These are phyloP conservation scores for Neurospora sp. DNA, from an alignment of 495 filamentous ascomycete species.

Conservation along the genomic window DNA sequence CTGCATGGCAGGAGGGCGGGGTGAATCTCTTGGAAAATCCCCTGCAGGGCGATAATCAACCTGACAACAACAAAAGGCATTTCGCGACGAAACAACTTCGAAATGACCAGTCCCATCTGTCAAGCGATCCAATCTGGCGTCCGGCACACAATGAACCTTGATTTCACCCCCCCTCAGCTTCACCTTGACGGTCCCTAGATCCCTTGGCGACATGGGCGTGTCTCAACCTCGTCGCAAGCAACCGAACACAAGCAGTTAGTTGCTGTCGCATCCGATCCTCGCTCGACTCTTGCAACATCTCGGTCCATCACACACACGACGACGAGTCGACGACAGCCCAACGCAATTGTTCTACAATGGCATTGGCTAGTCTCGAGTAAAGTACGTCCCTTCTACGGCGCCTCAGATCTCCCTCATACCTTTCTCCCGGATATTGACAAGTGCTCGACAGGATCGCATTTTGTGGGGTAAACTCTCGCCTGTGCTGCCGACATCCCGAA, in stretches of 20 bases:
- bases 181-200: background rate
- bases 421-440: background rate
- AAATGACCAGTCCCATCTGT: background rate
- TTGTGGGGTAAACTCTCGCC: background rate
- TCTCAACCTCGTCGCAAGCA: background rate
- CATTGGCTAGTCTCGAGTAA: background rate
- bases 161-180: background rate
- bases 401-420: background rate
- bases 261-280: background rate
- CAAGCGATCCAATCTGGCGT: background rate
- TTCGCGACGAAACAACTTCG: background rate
- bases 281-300: background rate
- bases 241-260: background rate
- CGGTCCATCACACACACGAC: background rate
- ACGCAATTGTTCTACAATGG: background rate
- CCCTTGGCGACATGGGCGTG: background rate
- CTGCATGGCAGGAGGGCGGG: background rate
- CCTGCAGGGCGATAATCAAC: background rate
- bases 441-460: background rate
- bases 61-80: background rate
- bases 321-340: background rate
- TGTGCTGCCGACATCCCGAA: background rate
- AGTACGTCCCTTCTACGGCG: background rate
- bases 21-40: background rate
- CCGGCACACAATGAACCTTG: background rate